phyloP scores from a whole-genome alignment of 306 rosid species.

The Benincasa hispida region DNA sequence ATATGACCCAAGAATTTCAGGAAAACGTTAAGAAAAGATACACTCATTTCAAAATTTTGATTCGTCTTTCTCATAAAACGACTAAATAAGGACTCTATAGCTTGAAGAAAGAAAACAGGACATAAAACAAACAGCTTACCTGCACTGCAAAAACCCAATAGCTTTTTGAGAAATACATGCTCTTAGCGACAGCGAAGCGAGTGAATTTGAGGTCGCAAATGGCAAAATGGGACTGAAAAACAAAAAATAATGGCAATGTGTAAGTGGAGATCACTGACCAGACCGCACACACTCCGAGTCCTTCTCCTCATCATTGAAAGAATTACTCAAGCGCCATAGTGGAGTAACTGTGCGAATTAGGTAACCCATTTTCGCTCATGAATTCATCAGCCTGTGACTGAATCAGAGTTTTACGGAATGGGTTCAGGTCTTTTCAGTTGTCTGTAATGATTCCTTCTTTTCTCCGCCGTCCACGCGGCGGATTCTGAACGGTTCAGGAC shows the following conservation, averaged over 20 bases:
- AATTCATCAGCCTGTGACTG: neutral
- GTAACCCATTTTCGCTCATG: neutral
- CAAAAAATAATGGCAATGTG: neutral
- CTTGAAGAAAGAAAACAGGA: neutral
- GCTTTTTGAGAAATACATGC: neutral
- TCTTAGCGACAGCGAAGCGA: neutral
- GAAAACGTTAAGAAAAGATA: neutral
- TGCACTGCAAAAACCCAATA: neutral
- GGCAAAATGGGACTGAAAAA: neutral
- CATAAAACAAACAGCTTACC: neutral
- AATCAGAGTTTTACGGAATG: neutral
- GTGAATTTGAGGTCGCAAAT: neutral
- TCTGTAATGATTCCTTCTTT: neutral
- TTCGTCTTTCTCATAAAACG: neutral
- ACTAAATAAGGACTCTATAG: neutral
- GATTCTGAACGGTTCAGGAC: neutral
- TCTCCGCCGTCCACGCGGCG: neutral
- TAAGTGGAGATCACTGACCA: neutral
- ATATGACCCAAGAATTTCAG: neutral
- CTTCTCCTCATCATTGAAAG: constrained; percentile 1
- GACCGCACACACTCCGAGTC: neutral
- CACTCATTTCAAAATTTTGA: neutral
- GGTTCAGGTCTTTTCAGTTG: neutral
- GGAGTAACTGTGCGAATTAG: neutral
- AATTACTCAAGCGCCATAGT: neutral